Evolutionary conservation across 768 basidiomycete species (phyloP).

Genomic region (Thelephora aurantiotincta): DNA sequence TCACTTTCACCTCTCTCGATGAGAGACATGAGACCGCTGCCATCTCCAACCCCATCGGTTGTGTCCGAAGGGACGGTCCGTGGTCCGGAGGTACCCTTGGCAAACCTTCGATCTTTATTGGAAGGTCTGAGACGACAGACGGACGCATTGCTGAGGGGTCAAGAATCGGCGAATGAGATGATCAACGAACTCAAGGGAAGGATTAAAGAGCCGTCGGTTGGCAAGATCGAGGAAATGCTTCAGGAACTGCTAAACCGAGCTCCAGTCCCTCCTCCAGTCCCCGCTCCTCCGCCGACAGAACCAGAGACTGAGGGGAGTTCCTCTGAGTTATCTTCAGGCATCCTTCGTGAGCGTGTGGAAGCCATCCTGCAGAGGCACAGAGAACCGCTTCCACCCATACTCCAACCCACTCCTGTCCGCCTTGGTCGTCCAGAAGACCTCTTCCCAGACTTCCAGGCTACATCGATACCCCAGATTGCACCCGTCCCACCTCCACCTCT

Average conservation of each 20-base stretch:
- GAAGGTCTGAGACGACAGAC: conserved; percentile 45
- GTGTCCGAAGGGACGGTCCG: conserved; percentile 22
- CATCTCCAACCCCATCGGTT: conserved; percentile 18
- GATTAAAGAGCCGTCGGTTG: conserved; percentile 18
- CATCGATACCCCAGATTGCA: conserved; percentile 24
- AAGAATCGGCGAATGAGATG: conserved; percentile 41
- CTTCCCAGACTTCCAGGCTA: conserved; percentile 44
- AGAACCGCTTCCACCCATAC: conserved; percentile 22
- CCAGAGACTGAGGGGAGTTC: conserved; percentile 5
- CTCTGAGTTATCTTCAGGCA: not conserved
- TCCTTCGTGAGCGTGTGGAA: not conserved
- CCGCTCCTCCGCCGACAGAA: not conserved
- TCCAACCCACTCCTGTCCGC: conserved; percentile 26
- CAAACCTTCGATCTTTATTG: conserved; percentile 38
- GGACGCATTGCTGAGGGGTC: conserved; percentile 45
- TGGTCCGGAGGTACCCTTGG: conserved; percentile 20
- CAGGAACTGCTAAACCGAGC: conserved; percentile 22
- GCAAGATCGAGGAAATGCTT: conserved; percentile 35
- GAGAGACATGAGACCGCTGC: not conserved
- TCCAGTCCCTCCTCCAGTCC: not conserved
- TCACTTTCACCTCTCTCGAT: not conserved
- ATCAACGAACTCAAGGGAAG: conserved; percentile 38
- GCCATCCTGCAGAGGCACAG: conserved; percentile 5
- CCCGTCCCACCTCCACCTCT: conserved; percentile 37
- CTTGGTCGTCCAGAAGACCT: conserved; percentile 41